Conservation (phyloP, 208 protist species). For the Leishmania aethiopica region DNA sequence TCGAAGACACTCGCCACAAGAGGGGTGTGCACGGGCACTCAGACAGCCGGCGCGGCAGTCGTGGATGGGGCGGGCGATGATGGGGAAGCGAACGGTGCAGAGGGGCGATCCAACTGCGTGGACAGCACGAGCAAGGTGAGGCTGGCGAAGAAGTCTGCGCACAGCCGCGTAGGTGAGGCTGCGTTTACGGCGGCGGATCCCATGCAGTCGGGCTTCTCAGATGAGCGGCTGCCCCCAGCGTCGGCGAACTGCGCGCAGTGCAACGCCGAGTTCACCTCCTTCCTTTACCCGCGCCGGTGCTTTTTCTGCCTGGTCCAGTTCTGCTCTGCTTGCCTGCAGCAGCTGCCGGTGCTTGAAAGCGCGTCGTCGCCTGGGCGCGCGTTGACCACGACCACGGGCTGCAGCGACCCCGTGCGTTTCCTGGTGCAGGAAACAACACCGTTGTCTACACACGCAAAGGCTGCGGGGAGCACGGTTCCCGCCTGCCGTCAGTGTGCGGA, state of each 20-base stretch:
- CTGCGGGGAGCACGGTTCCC: constrained; percentile 22
- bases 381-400: not conserved
- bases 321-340: constrained; percentile 58
- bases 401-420: not conserved
- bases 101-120: not conserved
- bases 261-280: constrained; percentile 63
- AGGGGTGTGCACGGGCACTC: not conserved
- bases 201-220: constrained; percentile 18
- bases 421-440: not conserved
- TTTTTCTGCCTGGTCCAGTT: constrained; percentile 71
- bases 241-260: constrained; percentile 55
- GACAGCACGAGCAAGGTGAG: not conserved
- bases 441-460: not conserved
- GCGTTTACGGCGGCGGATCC: not conserved
- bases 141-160: not conserved
- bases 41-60: not conserved
- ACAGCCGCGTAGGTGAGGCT: not conserved
- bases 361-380: not conserved
- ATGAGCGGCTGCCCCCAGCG: constrained; percentile 44
- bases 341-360: constrained; percentile 22
- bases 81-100: not conserved
- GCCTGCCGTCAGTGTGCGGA: constrained; percentile 68
- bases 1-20: not conserved
- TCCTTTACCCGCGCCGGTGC: constrained; percentile 64
- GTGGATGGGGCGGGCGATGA: not conserved